Evolutionary conservation across 495 filamentous ascomycete species (phyloP), one percentile per base, ranked within the genome.

Genomic region (Penicillium paradoxum): DNA sequence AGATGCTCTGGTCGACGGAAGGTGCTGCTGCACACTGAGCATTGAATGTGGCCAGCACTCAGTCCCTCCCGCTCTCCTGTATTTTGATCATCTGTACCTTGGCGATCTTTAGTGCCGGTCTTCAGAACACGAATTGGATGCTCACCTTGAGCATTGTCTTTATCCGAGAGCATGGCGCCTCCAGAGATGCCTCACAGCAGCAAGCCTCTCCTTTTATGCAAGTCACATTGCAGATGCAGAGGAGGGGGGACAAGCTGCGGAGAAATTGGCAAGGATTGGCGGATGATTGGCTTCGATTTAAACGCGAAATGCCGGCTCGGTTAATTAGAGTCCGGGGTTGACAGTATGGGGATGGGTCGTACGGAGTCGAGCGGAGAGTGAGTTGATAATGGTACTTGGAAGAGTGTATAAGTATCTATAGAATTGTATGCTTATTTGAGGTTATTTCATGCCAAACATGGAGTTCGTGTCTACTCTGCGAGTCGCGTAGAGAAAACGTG

Each of bases 1-100:
- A 89, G 63, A 67, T 89, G 85, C 60, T 89, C 86, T 15, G 83
- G 75, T 58, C 86, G 70, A 36, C 83, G 80, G 60, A 89, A 89
- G 9, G 77, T 79, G 19, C 72, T 79, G 39, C 73, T 65, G 47
- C 80, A 83, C 27, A 75, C 67, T 4, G 71, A 68, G 51, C 80
- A 83, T 66, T 73, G 67, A 2, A 64, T 61, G 41, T 68, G 69
- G 11, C 64, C 61, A 11, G 62, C 45, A 30, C 30, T 24, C 27
- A 64, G 54, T 25, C 57, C 53, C 22, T 52, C 57, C 40, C 53
- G 62, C 18, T 71, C 64, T 30, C 53, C 54, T 49, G 51, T 45
- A 52, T 54, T 56, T 6, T 41, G 29, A 39, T 53, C 53, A 43
- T 54, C 55, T 45, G 37, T 29, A 19, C 38, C 45, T 38, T 44